These are phyloP conservation scores for Vitis hybrid DNA, from an alignment of 177 flowering plant genomes.

Conservation along the genomic window DNA sequence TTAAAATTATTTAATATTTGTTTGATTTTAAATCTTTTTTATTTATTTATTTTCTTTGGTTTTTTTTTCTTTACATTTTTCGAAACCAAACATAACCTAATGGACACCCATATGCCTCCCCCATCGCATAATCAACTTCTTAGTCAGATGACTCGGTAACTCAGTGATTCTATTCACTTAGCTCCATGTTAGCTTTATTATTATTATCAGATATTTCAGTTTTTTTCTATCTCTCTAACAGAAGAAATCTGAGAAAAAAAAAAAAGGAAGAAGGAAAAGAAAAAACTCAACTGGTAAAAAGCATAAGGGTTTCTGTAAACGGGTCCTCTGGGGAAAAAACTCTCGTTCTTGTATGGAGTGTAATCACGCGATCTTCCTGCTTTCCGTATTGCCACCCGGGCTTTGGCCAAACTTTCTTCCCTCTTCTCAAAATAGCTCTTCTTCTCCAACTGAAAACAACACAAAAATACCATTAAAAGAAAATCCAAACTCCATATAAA, in stretches of 20 bases:
- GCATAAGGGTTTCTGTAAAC: conserved; percentile 43
- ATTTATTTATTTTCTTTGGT: no score
- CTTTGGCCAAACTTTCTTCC: conserved; percentile 37
- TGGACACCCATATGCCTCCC: no score
- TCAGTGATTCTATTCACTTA: no score
- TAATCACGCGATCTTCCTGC: conserved; percentile 23
- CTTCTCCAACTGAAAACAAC: no score
- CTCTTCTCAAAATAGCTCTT: conserved; percentile 17
- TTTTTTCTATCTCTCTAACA: no score
- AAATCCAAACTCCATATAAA: no score
- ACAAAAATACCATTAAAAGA: neutral
- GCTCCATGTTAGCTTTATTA: neutral
- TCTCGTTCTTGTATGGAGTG: conserved; percentile 16
- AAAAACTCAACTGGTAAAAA: conserved; percentile 46
- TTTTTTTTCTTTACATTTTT: no score
- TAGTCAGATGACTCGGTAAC: no score
- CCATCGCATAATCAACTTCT: no score
- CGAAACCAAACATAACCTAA: no score
- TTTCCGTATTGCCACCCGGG: conserved; percentile 37
- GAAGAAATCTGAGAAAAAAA: neutral
- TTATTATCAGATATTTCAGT: neutral
- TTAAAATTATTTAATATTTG: no score
- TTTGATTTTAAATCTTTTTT: no score
- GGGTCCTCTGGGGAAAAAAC: conserved; percentile 36
- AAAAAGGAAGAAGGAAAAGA: neutral